Percentiles rank a stretch among this genome's conserved stretches.
These are phyloP conservation scores for Whalleya microplaca DNA, from an alignment of 2,329 filamentous ascomycete genomes.

Conservation along the genomic window DNA sequence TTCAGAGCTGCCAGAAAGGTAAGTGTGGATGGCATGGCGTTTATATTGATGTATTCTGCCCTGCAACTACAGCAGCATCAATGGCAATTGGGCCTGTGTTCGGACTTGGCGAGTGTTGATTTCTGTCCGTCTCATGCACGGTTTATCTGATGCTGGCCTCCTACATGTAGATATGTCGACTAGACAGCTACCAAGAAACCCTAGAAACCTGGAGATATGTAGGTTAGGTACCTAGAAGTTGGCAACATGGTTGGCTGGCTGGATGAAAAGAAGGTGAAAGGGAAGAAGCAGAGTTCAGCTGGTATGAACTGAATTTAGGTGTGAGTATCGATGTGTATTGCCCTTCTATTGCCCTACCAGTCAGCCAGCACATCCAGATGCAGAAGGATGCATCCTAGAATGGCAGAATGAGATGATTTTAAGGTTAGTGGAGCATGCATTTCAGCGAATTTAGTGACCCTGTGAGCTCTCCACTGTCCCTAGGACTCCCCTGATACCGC, in stretches of 20 bases:
- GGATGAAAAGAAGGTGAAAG: constrained; percentile 4
- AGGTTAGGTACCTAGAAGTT: too few species aligned
- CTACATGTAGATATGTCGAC: too few species aligned
- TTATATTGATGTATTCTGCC: constrained; percentile 4
- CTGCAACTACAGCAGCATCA: not conserved
- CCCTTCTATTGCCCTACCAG: too few species aligned
- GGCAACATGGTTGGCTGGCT: too few species aligned
- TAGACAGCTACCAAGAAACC: too few species aligned
- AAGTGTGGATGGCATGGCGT: constrained; percentile 4
- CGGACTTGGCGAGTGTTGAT: not conserved
- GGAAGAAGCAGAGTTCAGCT: constrained; percentile 14
- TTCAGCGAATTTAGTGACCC: not conserved
- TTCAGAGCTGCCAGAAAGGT: constrained; percentile 3
- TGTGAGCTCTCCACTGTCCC: not conserved
- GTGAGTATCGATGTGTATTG: constrained; percentile 5
- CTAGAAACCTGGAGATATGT: too few species aligned
- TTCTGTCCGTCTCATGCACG: not conserved
- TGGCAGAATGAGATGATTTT: constrained; percentile 18
- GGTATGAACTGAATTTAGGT: constrained; percentile 20
- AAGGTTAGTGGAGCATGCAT: constrained; percentile 17
- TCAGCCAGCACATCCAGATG: too few species aligned
- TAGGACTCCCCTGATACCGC: not conserved
- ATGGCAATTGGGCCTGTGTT: not conserved
- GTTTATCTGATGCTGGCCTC: too few species aligned
- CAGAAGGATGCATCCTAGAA: too few species aligned